Evolutionary conservation across 2,329 filamentous ascomycete species (phyloP).

Genomic region (Colletotrichum liaoningense): DNA sequence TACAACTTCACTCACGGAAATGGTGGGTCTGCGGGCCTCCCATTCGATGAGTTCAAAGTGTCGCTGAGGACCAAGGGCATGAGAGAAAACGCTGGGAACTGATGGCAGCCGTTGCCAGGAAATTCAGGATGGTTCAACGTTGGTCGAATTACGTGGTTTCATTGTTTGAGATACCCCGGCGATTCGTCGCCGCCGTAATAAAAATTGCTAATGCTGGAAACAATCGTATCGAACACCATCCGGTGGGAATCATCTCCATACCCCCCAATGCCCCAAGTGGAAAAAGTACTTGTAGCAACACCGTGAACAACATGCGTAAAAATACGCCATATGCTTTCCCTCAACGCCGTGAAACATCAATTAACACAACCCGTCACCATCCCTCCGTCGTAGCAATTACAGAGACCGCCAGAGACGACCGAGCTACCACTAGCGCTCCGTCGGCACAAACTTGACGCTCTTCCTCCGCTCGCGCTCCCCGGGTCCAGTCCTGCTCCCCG

Average conservation of each 20-base stretch:
- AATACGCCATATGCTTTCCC: neutral
- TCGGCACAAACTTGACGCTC: constrained; percentile 71
- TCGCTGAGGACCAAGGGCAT: constrained; percentile 68
- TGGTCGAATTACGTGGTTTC: constrained; percentile 17
- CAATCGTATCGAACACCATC: neutral
- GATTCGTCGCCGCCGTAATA: constrained; percentile 4
- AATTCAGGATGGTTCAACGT: neutral
- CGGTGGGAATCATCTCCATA: neutral
- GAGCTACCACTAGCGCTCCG: constrained; percentile 43
- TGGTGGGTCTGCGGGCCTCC: constrained; percentile 44
- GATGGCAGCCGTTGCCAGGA: neutral
- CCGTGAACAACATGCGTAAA: neutral
- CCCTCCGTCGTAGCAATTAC: neutral
- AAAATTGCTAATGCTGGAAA: constrained; percentile 13
- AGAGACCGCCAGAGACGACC: neutral
- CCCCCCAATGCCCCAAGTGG: neutral
- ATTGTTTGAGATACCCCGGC: constrained; percentile 34
- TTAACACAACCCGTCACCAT: neutral
- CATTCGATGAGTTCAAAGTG: constrained; percentile 61
- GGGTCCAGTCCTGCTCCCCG: constrained; percentile 47
- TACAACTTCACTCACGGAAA: neutral
- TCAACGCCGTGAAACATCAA: neutral
- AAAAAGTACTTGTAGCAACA: neutral
- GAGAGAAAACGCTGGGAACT: constrained; percentile 55
- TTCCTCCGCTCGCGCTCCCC: constrained; percentile 67